Evolutionary conservation across 306 rosid species (phyloP), one percentile per base, ranked within the genome.

Genomic region (Begonia masoniana): DNA sequence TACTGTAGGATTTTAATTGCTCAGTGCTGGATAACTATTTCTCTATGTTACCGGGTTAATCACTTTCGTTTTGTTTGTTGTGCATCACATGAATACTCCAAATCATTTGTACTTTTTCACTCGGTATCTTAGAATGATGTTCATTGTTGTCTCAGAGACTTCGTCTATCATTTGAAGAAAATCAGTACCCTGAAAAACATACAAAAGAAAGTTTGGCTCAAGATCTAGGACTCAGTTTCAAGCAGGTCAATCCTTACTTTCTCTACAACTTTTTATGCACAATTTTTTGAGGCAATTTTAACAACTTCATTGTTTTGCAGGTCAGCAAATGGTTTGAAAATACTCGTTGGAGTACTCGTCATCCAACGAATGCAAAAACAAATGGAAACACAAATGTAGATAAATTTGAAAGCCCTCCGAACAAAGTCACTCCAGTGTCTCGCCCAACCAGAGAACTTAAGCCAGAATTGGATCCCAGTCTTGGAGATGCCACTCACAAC

Each of bases 301-400:
- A 50, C 54, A 43, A 50, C 46, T 3, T 41, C 16, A 50, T 42
- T 15, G 50, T 55, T 56, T 19, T 43, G 7, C 75, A 92, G 99
- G 96, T 92, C 61, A 63, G 73, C 78, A 92, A 83, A 79, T 92
- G 96, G 96, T 92, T 92, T 68, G 95, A 67, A 66, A 92, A 92
- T 46, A 49, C 73, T 49, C 88, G 96, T 10, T 86, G 93, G 93
- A 75, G 82, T 72, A 64, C 60, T 12, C 88, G 76, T 24, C 72
- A 80, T 68, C 43, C 88, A 54, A 41, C 80, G 2, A 51, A 17
- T 12, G 56, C 15, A 68, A 60, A 68, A 65, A 63, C 62, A 43
- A 60, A 75, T n/a, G 52, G 57, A 41, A 72, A 57, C n/a, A 41
- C 54, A 31, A 31, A 31, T 9, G 0, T 0, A 31, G 39, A 31